Evolutionary conservation across 2,329 filamentous ascomycete species (phyloP), one percentile per base, ranked within the genome.

Genomic region (Pseudogymnoascus sp.): DNA sequence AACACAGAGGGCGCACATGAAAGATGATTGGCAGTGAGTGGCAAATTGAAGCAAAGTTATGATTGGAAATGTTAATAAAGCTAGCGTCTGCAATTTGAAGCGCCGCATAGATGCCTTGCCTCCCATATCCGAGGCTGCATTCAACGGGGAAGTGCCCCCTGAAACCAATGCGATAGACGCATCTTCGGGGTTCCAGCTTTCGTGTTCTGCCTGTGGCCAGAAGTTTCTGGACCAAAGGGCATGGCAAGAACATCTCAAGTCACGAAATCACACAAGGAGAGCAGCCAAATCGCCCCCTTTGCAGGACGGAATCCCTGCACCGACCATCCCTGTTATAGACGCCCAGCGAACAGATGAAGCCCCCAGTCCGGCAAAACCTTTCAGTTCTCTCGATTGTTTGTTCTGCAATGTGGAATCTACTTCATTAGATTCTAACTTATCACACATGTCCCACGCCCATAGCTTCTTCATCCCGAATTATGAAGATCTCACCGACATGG

Each of bases 371-470:
- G 23, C 15, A 2, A 52, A 52, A 18, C 18, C 33, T 9, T 76
- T 73, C 41, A 61, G 62, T 4, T 65, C 69, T 0, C 65, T 64
- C 5, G 64, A 71, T 34, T 79, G 77, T 60, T 68, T 79, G 3
- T 79, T 80, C 64, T 80, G 78, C 67, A 65, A 67, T 2, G 48
- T 64, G 1, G 34, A 30, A 4, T 72, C 63, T 2, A 8, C 61
- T 0, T 66, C 60, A 18, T 70, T 79, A 5, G 67, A 72, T 1
- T 63, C 69, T 1, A 79, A 73, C 58, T 34, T 78, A 1, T 41
- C 59, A 1, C 80, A 82, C 66, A 82, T 82, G 80, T 72, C 72
- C 26, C 72, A 71, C 15, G 61, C 69, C 2, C 80, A 83, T 63
- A 72, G 78, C 39, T 69, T 82, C 3, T 71, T 75, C 56, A 65